Percentiles rank a stretch among this genome's conserved stretches.
phyloP scores from a whole-genome alignment of 2,329 filamentous ascomycete genomes.

The Calonectria ilicicola region DNA sequence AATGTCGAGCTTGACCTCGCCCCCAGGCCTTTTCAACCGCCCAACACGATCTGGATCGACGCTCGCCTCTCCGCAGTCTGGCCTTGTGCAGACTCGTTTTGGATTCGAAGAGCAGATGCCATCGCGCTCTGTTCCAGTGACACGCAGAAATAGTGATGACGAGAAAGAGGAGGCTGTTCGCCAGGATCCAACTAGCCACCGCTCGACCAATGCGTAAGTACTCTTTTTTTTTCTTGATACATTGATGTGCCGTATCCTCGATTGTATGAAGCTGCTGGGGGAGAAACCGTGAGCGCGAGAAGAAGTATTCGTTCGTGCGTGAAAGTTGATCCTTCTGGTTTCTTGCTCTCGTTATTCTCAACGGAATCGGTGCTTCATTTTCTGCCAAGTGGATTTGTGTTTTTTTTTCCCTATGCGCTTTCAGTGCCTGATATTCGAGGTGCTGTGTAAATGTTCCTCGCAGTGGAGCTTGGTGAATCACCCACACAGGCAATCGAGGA shows the following conservation, averaged over 20 bases:
- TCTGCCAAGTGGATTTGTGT: neutral
- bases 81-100: conserved; percentile 69
- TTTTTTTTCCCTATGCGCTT: too few species aligned
- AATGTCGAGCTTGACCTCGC: conserved; percentile 86
- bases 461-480: conserved; percentile 18
- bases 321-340: neutral
- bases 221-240: conserved; percentile 28
- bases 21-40: conserved; percentile 80
- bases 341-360: too few species aligned
- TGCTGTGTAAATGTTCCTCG: neutral
- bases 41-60: conserved; percentile 82
- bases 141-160: conserved; percentile 90
- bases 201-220: conserved; percentile 84
- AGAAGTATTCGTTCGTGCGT: neutral
- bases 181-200: conserved; percentile 77
- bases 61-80: conserved; percentile 80
- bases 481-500: neutral
- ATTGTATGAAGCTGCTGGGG: neutral
- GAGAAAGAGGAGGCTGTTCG: conserved; percentile 83
- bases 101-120: conserved; percentile 69
- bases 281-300: neutral
- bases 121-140: conserved; percentile 87
- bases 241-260: neutral
- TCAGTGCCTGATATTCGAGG: neutral
- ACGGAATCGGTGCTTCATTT: neutral